phyloP scores from a whole-genome alignment of 1,284 basidiomycete genomes.

The Tausonia pullulans region DNA sequence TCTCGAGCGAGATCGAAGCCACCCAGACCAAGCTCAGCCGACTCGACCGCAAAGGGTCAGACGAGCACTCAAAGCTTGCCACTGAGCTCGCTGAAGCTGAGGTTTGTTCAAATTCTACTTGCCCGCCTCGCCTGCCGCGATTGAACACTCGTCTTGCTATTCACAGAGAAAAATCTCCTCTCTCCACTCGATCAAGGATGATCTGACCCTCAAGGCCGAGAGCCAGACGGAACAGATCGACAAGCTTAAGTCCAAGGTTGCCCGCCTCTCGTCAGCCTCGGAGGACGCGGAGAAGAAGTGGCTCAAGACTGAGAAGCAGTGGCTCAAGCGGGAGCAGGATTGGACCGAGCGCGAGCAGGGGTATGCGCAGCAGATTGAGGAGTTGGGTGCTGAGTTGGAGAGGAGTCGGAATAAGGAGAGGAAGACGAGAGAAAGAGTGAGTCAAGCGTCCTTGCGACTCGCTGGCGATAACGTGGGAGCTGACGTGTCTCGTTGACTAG shows the following conservation, averaged over 20 bases:
- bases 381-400: background rate
- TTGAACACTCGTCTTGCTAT: too few species aligned
- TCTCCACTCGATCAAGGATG: background rate
- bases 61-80: too few species aligned
- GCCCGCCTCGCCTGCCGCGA: too few species aligned
- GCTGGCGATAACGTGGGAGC: too few species aligned
- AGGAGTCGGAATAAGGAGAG: background rate
- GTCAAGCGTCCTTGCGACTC: background rate
- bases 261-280: background rate
- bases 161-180: background rate
- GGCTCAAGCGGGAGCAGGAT: background rate
- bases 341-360: background rate
- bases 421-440: background rate
- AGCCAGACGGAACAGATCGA: too few species aligned
- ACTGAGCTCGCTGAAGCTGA: too few species aligned
- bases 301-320: background rate
- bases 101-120: too few species aligned
- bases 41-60: too few species aligned
- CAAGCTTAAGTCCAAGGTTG: too few species aligned
- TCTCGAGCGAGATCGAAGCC: too few species aligned
- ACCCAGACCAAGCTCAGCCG: too few species aligned
- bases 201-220: background rate
- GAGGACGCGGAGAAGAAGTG: constrained; percentile 1
- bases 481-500: too few species aligned
- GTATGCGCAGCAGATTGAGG: background rate